Evolutionary conservation across 768 basidiomycete genomes (phyloP).

Genomic region (Cyclocybe cylindracea): DNA sequence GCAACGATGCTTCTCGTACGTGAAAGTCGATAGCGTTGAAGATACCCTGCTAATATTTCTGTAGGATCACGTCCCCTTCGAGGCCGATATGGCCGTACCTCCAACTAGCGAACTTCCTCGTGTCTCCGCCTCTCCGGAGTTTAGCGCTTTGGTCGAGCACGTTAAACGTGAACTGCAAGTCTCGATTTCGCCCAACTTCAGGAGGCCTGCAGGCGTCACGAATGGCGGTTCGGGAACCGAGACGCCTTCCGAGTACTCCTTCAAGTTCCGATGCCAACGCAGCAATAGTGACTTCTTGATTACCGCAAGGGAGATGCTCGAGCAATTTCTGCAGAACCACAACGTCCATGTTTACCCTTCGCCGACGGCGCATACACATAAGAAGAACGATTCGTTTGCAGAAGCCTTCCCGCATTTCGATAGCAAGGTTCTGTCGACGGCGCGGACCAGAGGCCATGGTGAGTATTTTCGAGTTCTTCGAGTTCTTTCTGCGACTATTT

Average conservation of each 20-base stretch:
- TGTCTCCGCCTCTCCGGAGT: constrained; percentile 79
- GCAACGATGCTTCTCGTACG: constrained; percentile 91
- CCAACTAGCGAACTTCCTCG: constrained; percentile 77
- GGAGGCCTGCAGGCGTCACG: constrained; percentile 38
- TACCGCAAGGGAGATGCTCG: constrained; percentile 88
- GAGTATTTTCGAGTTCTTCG: constrained; percentile 14
- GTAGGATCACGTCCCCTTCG: constrained; percentile 95
- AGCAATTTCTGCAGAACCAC: constrained; percentile 85
- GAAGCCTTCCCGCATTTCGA: constrained; percentile 97
- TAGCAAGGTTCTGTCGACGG: constrained; percentile 86
- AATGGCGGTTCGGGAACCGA: constrained; percentile 53
- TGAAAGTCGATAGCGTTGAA: constrained; percentile 5
- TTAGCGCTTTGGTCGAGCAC: constrained; percentile 81
- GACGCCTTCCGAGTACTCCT: constrained; percentile 76
- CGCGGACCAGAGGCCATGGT: constrained; percentile 67
- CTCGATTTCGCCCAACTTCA: constrained; percentile 81
- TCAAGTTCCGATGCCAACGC: constrained; percentile 95
- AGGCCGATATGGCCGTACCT: constrained; percentile 92
- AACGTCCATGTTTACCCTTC: constrained; percentile 84
- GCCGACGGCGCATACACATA: constrained; percentile 76
- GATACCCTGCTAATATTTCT: not conserved
- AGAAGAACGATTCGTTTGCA: constrained; percentile 89
- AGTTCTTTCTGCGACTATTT: not conserved
- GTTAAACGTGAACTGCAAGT: constrained; percentile 95
- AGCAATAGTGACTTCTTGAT: constrained; percentile 93